Percentiles rank a stretch among this genome's conserved stretches.
Evolutionary conservation across 2,329 filamentous ascomycete genomes (phyloP).

Genomic region (Aureobasidium vineae): DNA sequence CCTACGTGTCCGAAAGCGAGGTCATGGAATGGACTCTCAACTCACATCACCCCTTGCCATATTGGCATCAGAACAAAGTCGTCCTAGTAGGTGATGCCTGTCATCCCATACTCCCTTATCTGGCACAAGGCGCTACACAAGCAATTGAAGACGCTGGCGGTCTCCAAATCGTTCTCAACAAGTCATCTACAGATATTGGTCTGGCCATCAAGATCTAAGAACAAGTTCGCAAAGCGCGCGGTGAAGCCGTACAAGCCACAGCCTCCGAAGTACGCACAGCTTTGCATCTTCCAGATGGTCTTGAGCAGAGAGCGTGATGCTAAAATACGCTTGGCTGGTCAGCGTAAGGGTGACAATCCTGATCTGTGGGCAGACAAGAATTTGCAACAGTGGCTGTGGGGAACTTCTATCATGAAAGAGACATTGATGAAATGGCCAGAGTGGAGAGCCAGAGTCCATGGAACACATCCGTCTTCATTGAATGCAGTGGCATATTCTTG

Average conservation of each 20-base stretch:
- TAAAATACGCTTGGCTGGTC: conserved; percentile 27
- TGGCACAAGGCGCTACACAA: neutral
- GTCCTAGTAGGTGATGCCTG: neutral
- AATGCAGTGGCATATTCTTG: conserved; percentile 25
- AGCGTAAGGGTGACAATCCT: conserved; percentile 27
- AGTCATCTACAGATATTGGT: neutral
- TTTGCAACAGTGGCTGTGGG: conserved; percentile 30
- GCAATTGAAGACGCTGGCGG: neutral
- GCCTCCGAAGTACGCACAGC: conserved; percentile 41
- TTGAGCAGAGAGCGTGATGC: conserved; percentile 27
- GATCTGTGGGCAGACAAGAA: conserved; percentile 28
- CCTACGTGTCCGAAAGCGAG: neutral
- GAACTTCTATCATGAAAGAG: conserved; percentile 28
- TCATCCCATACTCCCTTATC: neutral
- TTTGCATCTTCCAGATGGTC: conserved; percentile 33
- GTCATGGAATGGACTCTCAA: neutral
- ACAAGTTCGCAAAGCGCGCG: neutral
- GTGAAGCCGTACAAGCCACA: conserved; percentile 30
- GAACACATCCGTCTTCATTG: conserved; percentile 25
- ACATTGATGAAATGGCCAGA: conserved; percentile 28
- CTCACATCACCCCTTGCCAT: neutral
- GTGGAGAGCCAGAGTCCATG: conserved; percentile 26
- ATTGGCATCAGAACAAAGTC: neutral
- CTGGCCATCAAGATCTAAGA: neutral
- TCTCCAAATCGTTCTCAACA: neutral